Percentiles rank a stretch among this genome's conserved stretches.
These are phyloP conservation scores for Obba rivulosa DNA, from an alignment of 768 basidiomycete species.

Conservation along the genomic window DNA sequence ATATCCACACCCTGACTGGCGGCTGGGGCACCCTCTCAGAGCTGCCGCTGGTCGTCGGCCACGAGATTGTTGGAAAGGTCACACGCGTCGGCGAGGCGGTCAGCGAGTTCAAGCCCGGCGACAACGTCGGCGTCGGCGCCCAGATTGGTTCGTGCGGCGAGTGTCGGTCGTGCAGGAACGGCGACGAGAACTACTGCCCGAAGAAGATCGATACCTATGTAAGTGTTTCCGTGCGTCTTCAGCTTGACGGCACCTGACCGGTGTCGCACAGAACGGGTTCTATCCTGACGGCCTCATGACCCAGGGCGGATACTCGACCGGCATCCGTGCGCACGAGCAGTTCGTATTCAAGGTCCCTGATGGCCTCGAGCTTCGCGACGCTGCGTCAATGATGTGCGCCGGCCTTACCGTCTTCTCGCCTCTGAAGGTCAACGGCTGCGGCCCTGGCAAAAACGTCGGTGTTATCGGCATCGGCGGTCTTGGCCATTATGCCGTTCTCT, in stretches of 20 bases:
- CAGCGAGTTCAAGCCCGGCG: slow-evolving; percentile 47
- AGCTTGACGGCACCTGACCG: not conserved
- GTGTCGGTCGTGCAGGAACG: slow-evolving; percentile 41
- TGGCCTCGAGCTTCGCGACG: slow-evolving; percentile 39
- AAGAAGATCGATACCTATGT: slow-evolving; percentile 36
- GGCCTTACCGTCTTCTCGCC: slow-evolving; percentile 60
- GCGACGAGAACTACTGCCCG: slow-evolving; percentile 53
- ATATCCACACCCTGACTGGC: slow-evolving; percentile 38
- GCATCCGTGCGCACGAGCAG: slow-evolving; percentile 38
- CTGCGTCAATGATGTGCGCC: slow-evolving; percentile 59
- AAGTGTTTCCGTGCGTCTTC: slow-evolving; percentile 6
- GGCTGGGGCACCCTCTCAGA: slow-evolving; percentile 25
- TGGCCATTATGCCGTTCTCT: slow-evolving; percentile 33
- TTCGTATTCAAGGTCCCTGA: slow-evolving; percentile 57
- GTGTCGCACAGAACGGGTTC: slow-evolving; percentile 19
- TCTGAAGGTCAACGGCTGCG: slow-evolving; percentile 42
- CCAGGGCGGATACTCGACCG: slow-evolving; percentile 40
- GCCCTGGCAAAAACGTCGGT: slow-evolving; percentile 59
- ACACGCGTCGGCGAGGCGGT: slow-evolving; percentile 48
- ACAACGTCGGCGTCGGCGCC: slow-evolving; percentile 45
- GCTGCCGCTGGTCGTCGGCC: slow-evolving; percentile 23
- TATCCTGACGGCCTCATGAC: slow-evolving; percentile 37
- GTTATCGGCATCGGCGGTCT: slow-evolving; percentile 61
- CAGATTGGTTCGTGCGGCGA: slow-evolving; percentile 47
- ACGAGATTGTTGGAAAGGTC: slow-evolving; percentile 51